These are phyloP conservation scores for Micractinium sp. DNA, from an alignment of 139 green algal genomes.

Conservation along the genomic window DNA sequence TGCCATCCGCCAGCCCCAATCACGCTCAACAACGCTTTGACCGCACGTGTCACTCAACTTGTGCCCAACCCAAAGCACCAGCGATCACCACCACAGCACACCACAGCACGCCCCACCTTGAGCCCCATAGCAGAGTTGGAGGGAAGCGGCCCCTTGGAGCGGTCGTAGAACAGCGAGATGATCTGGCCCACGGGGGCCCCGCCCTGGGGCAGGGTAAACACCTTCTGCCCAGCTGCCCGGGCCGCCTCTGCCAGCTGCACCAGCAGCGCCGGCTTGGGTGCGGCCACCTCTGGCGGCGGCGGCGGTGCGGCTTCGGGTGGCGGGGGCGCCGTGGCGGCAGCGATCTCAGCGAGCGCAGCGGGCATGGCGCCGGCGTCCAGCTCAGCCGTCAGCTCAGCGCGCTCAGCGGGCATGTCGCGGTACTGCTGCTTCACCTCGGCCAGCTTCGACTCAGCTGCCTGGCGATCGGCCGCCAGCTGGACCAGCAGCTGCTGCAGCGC, in stretches of 20 bases:
- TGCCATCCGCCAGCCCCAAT: too few relatives aligned
- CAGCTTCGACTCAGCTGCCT: constrained; percentile 54
- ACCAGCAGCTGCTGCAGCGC: constrained; percentile 73
- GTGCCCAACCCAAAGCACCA: too few relatives aligned
- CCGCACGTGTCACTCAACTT: too few relatives aligned
- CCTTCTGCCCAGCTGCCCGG: constrained; percentile 3
- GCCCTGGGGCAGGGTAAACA: constrained; percentile 49
- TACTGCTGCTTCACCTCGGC: constrained; percentile 43
- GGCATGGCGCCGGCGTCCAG: neutral
- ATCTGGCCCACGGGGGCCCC: constrained; percentile 39
- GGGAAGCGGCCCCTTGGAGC: constrained; percentile 62
- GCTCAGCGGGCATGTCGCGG: neutral
- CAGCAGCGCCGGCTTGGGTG: constrained; percentile 32
- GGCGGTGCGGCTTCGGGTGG: neutral
- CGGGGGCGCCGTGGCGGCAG: neutral
- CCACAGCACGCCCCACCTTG: constrained; percentile 55
- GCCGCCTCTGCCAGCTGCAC: constrained; percentile 39
- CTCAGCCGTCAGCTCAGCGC: neutral
- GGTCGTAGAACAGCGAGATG: constrained; percentile 76
- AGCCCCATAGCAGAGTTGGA: constrained; percentile 44
- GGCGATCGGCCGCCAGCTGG: constrained; percentile 72
- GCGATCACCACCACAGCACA: neutral
- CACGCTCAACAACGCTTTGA: too few relatives aligned
- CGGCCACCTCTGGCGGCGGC: neutral
- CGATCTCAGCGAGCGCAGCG: neutral